These are phyloP conservation scores for Colletotrichum theobromicola DNA, from an alignment of 2,329 filamentous ascomycete species.

Conservation along the genomic window DNA sequence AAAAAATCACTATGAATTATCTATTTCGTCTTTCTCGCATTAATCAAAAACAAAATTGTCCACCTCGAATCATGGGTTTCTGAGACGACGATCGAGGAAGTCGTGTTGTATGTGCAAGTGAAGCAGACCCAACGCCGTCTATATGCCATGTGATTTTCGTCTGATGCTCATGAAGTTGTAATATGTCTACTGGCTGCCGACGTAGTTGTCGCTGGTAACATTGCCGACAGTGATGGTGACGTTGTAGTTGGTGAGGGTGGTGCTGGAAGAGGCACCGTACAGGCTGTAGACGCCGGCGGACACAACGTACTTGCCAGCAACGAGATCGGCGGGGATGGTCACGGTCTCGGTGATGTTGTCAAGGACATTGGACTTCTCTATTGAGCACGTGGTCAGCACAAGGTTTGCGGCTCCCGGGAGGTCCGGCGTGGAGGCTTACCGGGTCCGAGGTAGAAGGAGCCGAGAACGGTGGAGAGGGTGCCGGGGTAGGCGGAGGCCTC, in stretches of 20 bases:
- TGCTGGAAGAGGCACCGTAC: constrained; percentile 26
- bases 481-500: constrained; percentile 26
- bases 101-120: not conserved
- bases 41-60: not conserved
- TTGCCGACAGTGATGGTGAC: constrained; percentile 30
- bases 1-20: not conserved
- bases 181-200: constrained; percentile 35
- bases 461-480: constrained; percentile 27
- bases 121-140: not conserved
- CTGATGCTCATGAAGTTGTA: not conserved
- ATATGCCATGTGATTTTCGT: not conserved
- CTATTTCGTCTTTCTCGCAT: not conserved
- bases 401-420: not conserved
- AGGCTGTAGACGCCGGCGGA: constrained; percentile 31
- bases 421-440: constrained; percentile 23
- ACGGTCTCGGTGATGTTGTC: constrained; percentile 29
- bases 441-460: constrained; percentile 41
- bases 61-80: not conserved
- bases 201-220: constrained; percentile 27
- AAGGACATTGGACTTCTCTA: constrained; percentile 30
- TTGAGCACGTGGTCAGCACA: not conserved
- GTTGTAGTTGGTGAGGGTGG: constrained; percentile 28
- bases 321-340: constrained; percentile 26
- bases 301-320: constrained; percentile 27
- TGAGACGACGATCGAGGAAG: not conserved